phyloP scores from a whole-genome alignment of 2,329 filamentous ascomycete species.

The Leptographium radiaticola region DNA sequence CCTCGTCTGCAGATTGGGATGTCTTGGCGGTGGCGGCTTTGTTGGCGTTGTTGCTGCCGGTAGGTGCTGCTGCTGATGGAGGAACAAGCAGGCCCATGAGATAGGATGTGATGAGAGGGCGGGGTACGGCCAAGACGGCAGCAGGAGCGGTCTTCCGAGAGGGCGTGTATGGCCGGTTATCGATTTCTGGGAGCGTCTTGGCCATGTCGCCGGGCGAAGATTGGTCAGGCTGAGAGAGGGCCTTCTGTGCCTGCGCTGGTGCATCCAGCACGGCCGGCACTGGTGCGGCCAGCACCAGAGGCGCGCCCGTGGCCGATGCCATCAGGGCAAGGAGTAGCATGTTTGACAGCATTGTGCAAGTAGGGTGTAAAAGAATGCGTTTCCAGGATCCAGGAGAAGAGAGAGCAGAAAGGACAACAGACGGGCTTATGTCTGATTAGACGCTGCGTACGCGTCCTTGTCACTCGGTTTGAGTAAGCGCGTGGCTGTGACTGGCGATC shows the following conservation, averaged over 20 bases:
- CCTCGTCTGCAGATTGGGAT: neutral
- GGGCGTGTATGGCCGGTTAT: conserved; percentile 9
- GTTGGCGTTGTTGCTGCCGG: neutral
- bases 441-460: too few species aligned
- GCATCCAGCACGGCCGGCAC: neutral
- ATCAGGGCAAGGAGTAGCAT: neutral
- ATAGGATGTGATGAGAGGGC: conserved; percentile 10
- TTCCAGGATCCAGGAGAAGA: too few species aligned
- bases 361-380: neutral
- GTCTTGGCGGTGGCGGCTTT: neutral
- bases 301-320: neutral
- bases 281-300: neutral
- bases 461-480: too few species aligned
- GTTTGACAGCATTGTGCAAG: neutral
- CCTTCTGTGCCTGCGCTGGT: neutral
- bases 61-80: neutral
- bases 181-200: neutral
- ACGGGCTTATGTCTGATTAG: too few species aligned
- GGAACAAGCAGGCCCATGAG: conserved; percentile 9
- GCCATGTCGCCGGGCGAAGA: neutral
- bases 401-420: too few species aligned
- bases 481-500: too few species aligned
- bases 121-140: conserved; percentile 6
- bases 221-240: neutral
- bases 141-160: neutral